phyloP scores from a whole-genome alignment of 345 rosid species.

The Toxicodendron radicans region DNA sequence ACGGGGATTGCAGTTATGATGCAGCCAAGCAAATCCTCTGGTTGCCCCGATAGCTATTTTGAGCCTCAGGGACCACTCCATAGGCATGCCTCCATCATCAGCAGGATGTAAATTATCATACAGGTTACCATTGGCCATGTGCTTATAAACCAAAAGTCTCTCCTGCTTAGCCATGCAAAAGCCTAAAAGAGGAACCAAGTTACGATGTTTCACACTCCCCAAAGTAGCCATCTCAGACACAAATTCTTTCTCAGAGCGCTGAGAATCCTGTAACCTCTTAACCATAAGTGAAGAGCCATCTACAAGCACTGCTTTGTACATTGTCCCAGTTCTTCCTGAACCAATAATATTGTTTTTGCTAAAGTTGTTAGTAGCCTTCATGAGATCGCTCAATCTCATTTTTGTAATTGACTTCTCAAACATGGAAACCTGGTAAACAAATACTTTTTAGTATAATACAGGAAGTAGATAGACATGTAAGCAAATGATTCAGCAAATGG shows the following conservation, averaged over 20 bases:
- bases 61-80: conserved; percentile 93
- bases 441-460: conserved; percentile 14
- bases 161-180: conserved; percentile 70
- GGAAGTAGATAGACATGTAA: conserved; percentile 3
- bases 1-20: conserved; percentile 93
- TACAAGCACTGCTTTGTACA: conserved; percentile 77
- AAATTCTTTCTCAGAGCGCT: conserved; percentile 80
- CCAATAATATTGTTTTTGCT: conserved; percentile 77
- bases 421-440: conserved; percentile 70
- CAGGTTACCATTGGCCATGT: conserved; percentile 78
- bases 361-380: conserved; percentile 85
- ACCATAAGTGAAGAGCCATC: conserved; percentile 78
- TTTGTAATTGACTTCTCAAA: conserved; percentile 74
- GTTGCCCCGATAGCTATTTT: conserved; percentile 82
- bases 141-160: conserved; percentile 71
- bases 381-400: conserved; percentile 80
- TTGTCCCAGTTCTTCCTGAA: conserved; percentile 80
- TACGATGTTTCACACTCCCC: conserved; percentile 78
- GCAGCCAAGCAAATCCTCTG: conserved; percentile 92
- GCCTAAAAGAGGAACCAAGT: conserved; percentile 88
- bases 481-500: conserved; percentile 6
- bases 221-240: conserved; percentile 77
- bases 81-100: conserved; percentile 44
- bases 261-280: conserved; percentile 91
- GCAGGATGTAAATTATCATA: conserved; percentile 50